Evolutionary conservation across 768 basidiomycete genomes (phyloP), one percentile per base, ranked within the genome.

Genomic region (Cytidiella melzeri): DNA sequence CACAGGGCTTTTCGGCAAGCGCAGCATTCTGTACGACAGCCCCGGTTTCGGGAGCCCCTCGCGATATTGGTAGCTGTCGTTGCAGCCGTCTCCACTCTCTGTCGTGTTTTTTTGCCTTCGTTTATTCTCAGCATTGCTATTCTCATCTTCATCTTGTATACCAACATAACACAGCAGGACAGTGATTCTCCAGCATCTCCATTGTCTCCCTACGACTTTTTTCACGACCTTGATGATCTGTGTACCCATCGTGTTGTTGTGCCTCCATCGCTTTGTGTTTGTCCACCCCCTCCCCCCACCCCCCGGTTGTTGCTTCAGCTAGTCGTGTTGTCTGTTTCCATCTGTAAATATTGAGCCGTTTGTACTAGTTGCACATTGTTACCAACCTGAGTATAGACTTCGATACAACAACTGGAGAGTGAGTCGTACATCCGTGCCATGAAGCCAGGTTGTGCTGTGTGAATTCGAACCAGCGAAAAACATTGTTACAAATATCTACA

Each of bases 11-110:
- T 90, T 79, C 62, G 87, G 81, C 10, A 51, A 56, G 37, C 74
- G 75, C 55, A 73, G 70, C 71, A 58, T 84, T 54, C 59, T 89
- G 57, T 90, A 87, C 56, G 82, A 87, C 54, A 88, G 86, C 61
- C 87, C 87, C n/a, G 81, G 76, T 42, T 53, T 73, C 52, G 57
- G 73, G 27, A 82, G 80, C 57, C 81, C 83, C 1, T 74, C 73
- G 18, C 74, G 74, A 57, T 56, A 54, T 40, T 66, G 62, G 62
- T 64, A 52, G 49, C 40, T 21, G 15, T 12, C 38, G 25, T 25
- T 10, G 12, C 20, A 44, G 13, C 13, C 25, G 18, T 39, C 25
- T 21, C 41, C 27, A 7, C 28, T 28, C 9, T 20, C 21, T 19
- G 20, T 44, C 42, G 19, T 23, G 4, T 23, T n/a, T 27, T 28